A percentile compares a stretch with the other conserved stretches of the same genome.
Conservation (phyloP, 2,329 filamentous ascomycete species). For the Drechslerella coelobrocha region DNA sequence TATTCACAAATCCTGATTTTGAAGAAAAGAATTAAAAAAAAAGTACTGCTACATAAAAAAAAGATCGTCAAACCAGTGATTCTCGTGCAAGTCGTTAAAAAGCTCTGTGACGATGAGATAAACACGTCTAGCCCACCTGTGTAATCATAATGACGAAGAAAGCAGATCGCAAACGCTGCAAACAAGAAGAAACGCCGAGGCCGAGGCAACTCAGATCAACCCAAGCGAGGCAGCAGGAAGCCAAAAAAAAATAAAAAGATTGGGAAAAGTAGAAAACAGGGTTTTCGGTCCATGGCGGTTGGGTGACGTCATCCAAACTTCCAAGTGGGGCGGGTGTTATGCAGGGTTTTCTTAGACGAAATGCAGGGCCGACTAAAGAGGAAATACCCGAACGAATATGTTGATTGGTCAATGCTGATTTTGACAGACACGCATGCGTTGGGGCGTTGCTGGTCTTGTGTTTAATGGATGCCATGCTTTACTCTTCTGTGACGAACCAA, state of each 20-base stretch:
- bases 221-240: conserved; percentile 12
- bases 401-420: conserved; percentile 20
- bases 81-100: not conserved
- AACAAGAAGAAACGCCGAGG: conserved; percentile 39
- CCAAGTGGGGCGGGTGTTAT: conserved; percentile 26
- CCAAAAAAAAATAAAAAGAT: conserved; percentile 12
- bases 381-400: not conserved
- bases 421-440: conserved; percentile 9
- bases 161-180: conserved; percentile 37
- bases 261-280: conserved; percentile 23
- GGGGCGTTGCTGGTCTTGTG: conserved; percentile 2
- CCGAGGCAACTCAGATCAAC: not conserved
- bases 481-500: conserved; percentile 81
- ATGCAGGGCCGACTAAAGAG: conserved; percentile 17
- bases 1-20: not conserved
- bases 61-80: conserved; percentile 6
- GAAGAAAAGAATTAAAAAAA: conserved; percentile 2
- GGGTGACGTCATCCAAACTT: conserved; percentile 40
- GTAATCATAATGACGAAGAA: conserved; percentile 49
- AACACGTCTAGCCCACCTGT: conserved; percentile 18
- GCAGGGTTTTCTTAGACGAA: conserved; percentile 31
- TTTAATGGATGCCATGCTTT: conserved; percentile 55
- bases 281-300: conserved; percentile 17
- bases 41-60: not conserved
- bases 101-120: conserved; percentile 17